A percentile compares a stretch with the other conserved stretches of the same genome.
Evolutionary conservation across 495 filamentous ascomycete genomes (phyloP).

Genomic region (Penicillium chermesinum): DNA sequence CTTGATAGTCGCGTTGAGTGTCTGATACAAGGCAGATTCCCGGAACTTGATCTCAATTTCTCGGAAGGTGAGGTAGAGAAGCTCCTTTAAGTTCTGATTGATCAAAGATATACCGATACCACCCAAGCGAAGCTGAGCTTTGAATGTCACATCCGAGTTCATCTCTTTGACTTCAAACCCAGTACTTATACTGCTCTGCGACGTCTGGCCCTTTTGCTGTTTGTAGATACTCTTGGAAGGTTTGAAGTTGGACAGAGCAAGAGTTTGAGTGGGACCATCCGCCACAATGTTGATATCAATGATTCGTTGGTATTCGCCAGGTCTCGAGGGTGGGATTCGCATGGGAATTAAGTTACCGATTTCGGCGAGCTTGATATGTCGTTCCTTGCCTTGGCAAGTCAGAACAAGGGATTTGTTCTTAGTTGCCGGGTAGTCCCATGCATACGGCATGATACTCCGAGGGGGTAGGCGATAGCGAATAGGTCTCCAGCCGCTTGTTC

Average conservation of each 20-base stretch:
- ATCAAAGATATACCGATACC: conserved; percentile 92
- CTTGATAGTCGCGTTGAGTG: conserved; percentile 80
- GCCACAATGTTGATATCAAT: conserved; percentile 95
- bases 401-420: conserved; percentile 90
- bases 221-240: conserved; percentile 90
- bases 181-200: conserved; percentile 52
- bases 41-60: conserved; percentile 88
- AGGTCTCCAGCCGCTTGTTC: conserved; percentile 74
- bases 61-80: conserved; percentile 89
- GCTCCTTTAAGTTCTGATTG: conserved; percentile 84
- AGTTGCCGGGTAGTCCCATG: conserved; percentile 97
- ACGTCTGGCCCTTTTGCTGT: conserved; percentile 59
- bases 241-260: conserved; percentile 93
- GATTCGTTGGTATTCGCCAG: conserved; percentile 62
- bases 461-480: conserved; percentile 91
- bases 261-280: conserved; percentile 88
- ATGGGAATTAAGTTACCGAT: conserved; percentile 93
- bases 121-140: conserved; percentile 77
- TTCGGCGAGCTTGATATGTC: conserved; percentile 89
- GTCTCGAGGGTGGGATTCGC: conserved; percentile 61
- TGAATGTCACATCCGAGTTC: conserved; percentile 82
- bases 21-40: conserved; percentile 91
- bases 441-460: conserved; percentile 97
- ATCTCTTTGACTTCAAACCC: conserved; percentile 92
- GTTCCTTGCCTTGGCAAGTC: conserved; percentile 69